Evolutionary conservation across 2,329 filamentous ascomycete genomes (phyloP), one percentile per base, ranked within the genome.

Genomic region (Ceratocystis albifundus): DNA sequence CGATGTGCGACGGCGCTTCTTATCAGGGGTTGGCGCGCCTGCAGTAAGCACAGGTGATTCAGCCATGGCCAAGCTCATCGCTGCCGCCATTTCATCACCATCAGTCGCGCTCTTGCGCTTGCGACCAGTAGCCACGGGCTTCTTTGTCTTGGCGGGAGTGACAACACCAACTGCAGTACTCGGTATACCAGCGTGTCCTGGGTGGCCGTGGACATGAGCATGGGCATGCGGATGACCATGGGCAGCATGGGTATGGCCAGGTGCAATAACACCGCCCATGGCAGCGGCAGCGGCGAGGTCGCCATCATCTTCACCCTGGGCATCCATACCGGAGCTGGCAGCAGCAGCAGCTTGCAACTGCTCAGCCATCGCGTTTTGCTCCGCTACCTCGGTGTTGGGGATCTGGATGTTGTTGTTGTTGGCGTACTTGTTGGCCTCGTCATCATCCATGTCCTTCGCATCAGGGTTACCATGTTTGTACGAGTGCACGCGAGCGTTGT

Each of bases 401-500:
- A 83, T 78, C 69, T 80, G 76, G 69, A 86, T 82, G 71, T 77
- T 75, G 72, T 80, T 79, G 68, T 80, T 77, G 62, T 86, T 82
- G n/a, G 83, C 83, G 69, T 86, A 87, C 71, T 77, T 75, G 30
- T 82, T 77, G 1, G 84, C 84, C 69, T 85, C 82, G 46, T 83
- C 79, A 66, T 86, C 84, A 1, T 74, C 76, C 84, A 87, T 86
- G 70, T 80, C 77, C 72, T 84, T 83, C 70, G 84, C 84, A 4
- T 77, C 73, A 3, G 74, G 72, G 76, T 86, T 86, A 70, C 82
- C 82, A 44, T 75, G 73, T 78, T 85, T 85, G 77, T 86, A 87
- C 1, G 83, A 84, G 74, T 85, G 82, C 32, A 86, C 82, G 66
- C 83, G 81, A 10, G 84, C 84, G 69, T 86, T 84, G 77, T 87